Evolutionary conservation across 2,329 filamentous ascomycete genomes (phyloP), one percentile per base, ranked within the genome.

Genomic region (Macrophomina phaseolina): DNA sequence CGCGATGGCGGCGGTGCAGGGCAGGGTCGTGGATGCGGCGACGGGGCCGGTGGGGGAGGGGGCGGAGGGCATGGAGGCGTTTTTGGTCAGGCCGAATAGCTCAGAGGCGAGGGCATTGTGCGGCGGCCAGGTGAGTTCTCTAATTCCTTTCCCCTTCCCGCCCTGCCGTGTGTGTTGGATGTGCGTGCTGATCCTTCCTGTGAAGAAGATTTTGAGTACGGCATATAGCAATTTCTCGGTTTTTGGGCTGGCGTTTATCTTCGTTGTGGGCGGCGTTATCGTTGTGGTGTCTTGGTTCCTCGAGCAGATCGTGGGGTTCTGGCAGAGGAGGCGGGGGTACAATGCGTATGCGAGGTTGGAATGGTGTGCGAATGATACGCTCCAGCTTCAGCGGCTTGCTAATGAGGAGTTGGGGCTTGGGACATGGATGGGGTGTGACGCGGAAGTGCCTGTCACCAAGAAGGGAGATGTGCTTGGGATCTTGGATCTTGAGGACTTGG

Each of bases 221-320:
- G 64, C 63, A 2, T 71, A 72, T 65, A 68, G 68, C 40, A 67
- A 61, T 18, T 67, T 75, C 38, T 71, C 67, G 28, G 67, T 73
- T 18, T 67, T 75, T 5, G 73, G 72, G 16, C 69, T 75, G 68
- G 62, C 53, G 3, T 67, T 73, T 6, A 73, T 73, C 4, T 68
- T 74, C 23, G 45, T 52, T 5, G 65, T 73, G 9, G 71, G 73
- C 42, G 61, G 64, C 6, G 5, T 73, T 14, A 51, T 74, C 34
- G 70, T 74, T 23, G 36, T 72, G 7, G 56, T 72, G 7, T 69
- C 66, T 23, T 28, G 28, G 5, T 23, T 65, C 11, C 46, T 71
- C 5, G 67, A 68, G 3, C 51, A 11, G 2, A 5, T 64, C 1
- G 48, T 53, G 8, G 36, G 34, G 5, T 52, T 7, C 14, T 23